These are phyloP conservation scores for Sedum album DNA, from an alignment of 164 flowering plant genomes.

Conservation along the genomic window DNA sequence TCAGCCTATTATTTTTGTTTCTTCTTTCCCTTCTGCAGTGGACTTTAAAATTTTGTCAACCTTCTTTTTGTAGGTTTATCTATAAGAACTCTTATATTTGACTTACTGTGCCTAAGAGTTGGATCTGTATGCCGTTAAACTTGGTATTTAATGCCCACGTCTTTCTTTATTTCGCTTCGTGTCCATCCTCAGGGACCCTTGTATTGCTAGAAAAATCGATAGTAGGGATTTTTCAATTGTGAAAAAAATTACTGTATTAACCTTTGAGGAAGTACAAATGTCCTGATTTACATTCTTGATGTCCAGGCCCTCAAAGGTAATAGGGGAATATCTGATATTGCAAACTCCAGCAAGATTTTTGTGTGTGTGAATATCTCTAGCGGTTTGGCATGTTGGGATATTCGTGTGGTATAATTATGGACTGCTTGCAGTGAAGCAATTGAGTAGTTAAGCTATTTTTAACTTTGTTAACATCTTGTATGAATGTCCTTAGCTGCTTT, in stretches of 20 bases:
- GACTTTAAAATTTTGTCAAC: neutral
- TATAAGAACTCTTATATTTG: neutral
- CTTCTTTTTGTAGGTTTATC: neutral
- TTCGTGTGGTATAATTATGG: neutral
- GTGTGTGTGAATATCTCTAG: neutral
- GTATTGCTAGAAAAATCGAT: neutral
- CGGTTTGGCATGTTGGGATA: neutral
- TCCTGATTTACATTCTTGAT: neutral
- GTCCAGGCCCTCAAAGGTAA: neutral
- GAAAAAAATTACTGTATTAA: neutral
- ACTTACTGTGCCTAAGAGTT: neutral
- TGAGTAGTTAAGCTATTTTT: neutral
- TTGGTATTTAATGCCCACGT: neutral
- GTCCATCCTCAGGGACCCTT: neutral
- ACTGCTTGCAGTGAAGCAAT: neutral
- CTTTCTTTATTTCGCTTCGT: neutral
- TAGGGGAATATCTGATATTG: neutral
- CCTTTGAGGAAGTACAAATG: neutral
- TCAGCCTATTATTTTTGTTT: neutral
- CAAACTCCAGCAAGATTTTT: neutral
- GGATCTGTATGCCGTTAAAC: neutral
- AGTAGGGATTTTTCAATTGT: neutral
- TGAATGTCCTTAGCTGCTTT: neutral
- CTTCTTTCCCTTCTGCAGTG: neutral
- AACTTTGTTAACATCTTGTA: neutral